Base-by-base conservation (phyloP, 2,329 filamentous ascomycete genomes). In the Colletotrichum lindemuthianum region DNA sequence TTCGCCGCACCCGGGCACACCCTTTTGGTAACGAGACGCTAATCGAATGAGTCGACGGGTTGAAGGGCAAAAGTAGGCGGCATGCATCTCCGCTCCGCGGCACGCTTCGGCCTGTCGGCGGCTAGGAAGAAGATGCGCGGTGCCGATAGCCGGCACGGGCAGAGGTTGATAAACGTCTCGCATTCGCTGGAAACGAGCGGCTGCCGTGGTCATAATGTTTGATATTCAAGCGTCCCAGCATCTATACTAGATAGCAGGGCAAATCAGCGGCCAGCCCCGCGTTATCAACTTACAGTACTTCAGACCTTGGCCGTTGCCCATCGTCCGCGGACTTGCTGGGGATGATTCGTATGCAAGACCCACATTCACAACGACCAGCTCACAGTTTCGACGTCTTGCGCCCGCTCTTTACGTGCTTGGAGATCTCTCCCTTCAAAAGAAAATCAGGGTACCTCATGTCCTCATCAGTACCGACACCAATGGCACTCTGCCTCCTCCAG, bases 391-490 rank as follows among this genome's bases (percentile, higher is more conserved):
- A 65, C 52, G 73, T 63, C 34, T 79, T 79, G 43, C 74, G 71
- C 8, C 72, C 70, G 58, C 74, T 74, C 65, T 72, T 74, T 36
- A 79, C 63, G 9, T 76, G 68, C 60, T 74, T 69, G 4, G 77
- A 76, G 51, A 77, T 73, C 60, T 74, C 69, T 2, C 74, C 77
- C 24, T 61, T 70, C 47, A 79, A 65, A 48, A 81, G 56, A 67
- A 81, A 88, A 41, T 85, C 78, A 0, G 86, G 86, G 66, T 88
- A 88, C 68, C 75, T 71, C 79, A 85, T 82, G 11, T 72, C 73
- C 6, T 73, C 70, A 55, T 84, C 83, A 5, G 82, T 68, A 2
- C 85, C 85, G 8, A 86, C 79, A 3, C 71, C 75, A 49, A 79
- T 68, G 2, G 75, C 78, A 37, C 80, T 80, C 68, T 85, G 82